A percentile compares a stretch with the other conserved stretches of the same genome.
phyloP scores from a whole-genome alignment of 2,329 filamentous ascomycete species.

The Xylaria sp. region DNA sequence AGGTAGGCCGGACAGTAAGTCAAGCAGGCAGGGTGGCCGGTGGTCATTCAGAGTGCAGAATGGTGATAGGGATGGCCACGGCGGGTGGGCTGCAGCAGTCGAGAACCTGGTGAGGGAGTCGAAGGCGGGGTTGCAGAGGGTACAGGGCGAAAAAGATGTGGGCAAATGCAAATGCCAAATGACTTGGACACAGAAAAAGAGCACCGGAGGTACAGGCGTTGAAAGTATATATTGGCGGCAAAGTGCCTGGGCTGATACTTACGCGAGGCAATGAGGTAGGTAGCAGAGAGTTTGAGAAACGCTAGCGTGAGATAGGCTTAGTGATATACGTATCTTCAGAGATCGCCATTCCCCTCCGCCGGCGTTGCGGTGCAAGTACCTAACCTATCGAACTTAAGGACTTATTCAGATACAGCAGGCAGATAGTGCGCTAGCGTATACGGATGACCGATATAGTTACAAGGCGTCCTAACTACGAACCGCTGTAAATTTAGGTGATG shows the following conservation, averaged over 20 bases:
- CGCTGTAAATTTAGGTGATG: not conserved
- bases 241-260: slow-evolving; percentile 19
- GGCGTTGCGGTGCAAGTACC: not conserved
- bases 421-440: not conserved
- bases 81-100: slow-evolving; percentile 28
- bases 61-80: slow-evolving; percentile 30
- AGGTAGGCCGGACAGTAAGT: slow-evolving; percentile 11
- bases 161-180: slow-evolving; percentile 33
- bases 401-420: not conserved
- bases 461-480: not conserved
- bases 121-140: slow-evolving; percentile 40
- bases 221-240: slow-evolving; percentile 10
- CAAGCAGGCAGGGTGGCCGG: slow-evolving; percentile 10
- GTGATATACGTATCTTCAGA: not conserved
- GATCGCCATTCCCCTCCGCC: not conserved
- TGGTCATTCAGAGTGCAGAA: slow-evolving; percentile 13
- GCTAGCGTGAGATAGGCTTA: slow-evolving; percentile 26
- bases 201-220: not conserved
- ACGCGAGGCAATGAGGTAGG: not conserved
- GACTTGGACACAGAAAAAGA: slow-evolving; percentile 30
- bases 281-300: slow-evolving; percentile 21
- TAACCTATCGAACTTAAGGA: not conserved
- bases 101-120: slow-evolving; percentile 28
- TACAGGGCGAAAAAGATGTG: slow-evolving; percentile 32
- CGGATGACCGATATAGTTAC: not conserved